Conservation (phyloP, 2,329 filamentous ascomycete genomes). For the Chaetothyriales sp. region DNA sequence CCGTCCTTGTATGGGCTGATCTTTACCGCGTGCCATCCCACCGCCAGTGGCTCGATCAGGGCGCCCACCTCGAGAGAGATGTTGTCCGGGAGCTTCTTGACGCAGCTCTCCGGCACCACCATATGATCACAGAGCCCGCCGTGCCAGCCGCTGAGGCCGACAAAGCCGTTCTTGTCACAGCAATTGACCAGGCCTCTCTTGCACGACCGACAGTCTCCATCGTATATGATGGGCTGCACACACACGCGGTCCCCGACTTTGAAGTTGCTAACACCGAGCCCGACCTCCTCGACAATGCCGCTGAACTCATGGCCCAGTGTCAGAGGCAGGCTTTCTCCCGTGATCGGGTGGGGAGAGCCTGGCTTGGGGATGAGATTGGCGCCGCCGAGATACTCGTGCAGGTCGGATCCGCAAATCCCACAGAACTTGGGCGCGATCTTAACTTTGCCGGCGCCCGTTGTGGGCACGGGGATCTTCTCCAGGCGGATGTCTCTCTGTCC, state of each 20-base stretch:
- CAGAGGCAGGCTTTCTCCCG: constrained; percentile 35
- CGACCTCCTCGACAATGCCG: constrained; percentile 37
- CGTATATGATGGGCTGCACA: constrained; percentile 41
- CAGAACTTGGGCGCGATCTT: constrained; percentile 22
- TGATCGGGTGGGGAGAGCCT: constrained; percentile 39
- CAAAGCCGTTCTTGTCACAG: constrained; percentile 40
- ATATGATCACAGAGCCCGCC: constrained; percentile 38
- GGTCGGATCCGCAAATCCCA: constrained; percentile 21
- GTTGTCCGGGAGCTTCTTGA: constrained; percentile 36
- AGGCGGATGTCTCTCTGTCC: constrained; percentile 30
- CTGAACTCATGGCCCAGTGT: constrained; percentile 41
- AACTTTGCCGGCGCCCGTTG: constrained; percentile 25
- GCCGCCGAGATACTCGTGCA: constrained; percentile 36
- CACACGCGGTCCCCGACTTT: constrained; percentile 34
- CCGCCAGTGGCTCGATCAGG: constrained; percentile 39
- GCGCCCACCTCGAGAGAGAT: constrained; percentile 38
- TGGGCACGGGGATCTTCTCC: constrained; percentile 28
- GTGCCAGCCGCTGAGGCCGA: constrained; percentile 38
- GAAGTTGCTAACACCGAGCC: constrained; percentile 34
- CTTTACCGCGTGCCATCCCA: constrained; percentile 42
- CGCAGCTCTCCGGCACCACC: constrained; percentile 31
- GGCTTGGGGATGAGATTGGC: constrained; percentile 33
- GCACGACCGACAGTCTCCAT: constrained; percentile 37
- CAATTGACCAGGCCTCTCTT: constrained; percentile 38
- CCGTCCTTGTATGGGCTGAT: constrained; percentile 32